A percentile compares a stretch with the other conserved stretches of the same genome.
Conservation (phyloP, 2,329 filamentous ascomycete genomes). For the Zasmidium angulare region DNA sequence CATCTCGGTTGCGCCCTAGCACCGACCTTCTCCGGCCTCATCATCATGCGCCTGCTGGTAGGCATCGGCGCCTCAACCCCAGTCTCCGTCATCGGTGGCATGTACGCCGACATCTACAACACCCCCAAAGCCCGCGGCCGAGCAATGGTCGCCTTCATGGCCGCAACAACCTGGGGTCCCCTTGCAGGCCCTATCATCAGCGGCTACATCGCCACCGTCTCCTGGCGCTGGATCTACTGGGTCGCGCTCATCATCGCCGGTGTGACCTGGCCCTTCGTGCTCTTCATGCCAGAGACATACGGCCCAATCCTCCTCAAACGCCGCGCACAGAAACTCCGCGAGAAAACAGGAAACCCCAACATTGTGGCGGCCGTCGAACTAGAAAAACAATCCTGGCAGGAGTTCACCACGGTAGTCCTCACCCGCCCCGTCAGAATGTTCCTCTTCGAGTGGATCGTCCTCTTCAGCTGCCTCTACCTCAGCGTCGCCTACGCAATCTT, state of each 20-base stretch:
- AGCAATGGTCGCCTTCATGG: constrained; percentile 65
- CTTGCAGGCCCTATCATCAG: constrained; percentile 66
- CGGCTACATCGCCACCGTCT: constrained; percentile 61
- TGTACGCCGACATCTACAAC: constrained; percentile 66
- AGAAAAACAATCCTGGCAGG: constrained; percentile 55
- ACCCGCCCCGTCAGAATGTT: constrained; percentile 73
- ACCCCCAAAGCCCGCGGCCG: constrained; percentile 57
- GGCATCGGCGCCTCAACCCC: constrained; percentile 48
- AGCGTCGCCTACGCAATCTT: constrained; percentile 63
- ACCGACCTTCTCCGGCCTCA: constrained; percentile 44
- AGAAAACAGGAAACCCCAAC: constrained; percentile 51
- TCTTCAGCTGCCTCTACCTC: constrained; percentile 69
- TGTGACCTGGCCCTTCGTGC: constrained; percentile 57
- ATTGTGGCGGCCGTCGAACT: constrained; percentile 64
- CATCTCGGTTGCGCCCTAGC: constrained; percentile 46
- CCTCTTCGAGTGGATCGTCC: constrained; percentile 70
- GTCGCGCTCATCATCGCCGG: constrained; percentile 68
- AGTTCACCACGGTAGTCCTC: constrained; percentile 68
- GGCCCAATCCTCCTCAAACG: constrained; percentile 44
- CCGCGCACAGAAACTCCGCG: constrained; percentile 60
- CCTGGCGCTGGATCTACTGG: constrained; percentile 72
- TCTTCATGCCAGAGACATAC: constrained; percentile 60
- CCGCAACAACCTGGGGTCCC: constrained; percentile 65
- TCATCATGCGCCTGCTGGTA: constrained; percentile 45
- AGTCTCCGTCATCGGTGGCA: constrained; percentile 60